Evolutionary conservation across 2,329 filamentous ascomycete genomes (phyloP), one percentile per base, ranked within the genome.

Genomic region (Clarireedia paspali): DNA sequence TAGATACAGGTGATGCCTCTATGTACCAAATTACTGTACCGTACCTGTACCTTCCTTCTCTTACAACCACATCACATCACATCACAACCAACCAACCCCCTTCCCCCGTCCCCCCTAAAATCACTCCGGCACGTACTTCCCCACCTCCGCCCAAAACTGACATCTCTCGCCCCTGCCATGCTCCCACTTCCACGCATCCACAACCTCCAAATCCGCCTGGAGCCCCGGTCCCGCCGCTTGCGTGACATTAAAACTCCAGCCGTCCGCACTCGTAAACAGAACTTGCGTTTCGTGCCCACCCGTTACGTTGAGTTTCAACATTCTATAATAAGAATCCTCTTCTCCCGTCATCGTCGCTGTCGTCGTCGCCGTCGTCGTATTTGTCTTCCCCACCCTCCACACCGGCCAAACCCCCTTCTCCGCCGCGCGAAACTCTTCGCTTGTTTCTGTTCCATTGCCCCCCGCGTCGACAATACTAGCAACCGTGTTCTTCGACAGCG

Each of bases 141-240:
- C 60, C 15, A 60, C 24, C 1, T 38, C 27, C 14, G 47, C 53
- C 60, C 59, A 62, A 42, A 61, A 59, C 36, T 57, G 36, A 57
- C 60, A 62, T 38, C 60, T 52, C 15, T 20, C 39, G 4, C 60
- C 60, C 38, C 60, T 46, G 2, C 55, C 59, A 20, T 47, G 56
- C 39, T 62, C 60, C 60, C 60, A 62, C 10, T 7, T 47, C 34
- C 42, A 61, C 6, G 57, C 60, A 62, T 62, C 47, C 14, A 61
- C 60, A 10, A 58, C n/a, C 23, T 42, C 50, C n/a, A 61, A 55
- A 62, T 55, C 47, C 6, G 53, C 53, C 4, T 6, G 34, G 10
- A 55, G 4, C 9, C 39, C 47, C n/a, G 20, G 10, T 6, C 53
- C 53, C 27, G 39, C 50, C 2, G 20, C 34, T 4, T 50, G n/a